A percentile compares a stretch with the other conserved stretches of the same genome.
phyloP scores from a whole-genome alignment of 2,329 filamentous ascomycete genomes.

The Phaeomoniella chlamydospora region DNA sequence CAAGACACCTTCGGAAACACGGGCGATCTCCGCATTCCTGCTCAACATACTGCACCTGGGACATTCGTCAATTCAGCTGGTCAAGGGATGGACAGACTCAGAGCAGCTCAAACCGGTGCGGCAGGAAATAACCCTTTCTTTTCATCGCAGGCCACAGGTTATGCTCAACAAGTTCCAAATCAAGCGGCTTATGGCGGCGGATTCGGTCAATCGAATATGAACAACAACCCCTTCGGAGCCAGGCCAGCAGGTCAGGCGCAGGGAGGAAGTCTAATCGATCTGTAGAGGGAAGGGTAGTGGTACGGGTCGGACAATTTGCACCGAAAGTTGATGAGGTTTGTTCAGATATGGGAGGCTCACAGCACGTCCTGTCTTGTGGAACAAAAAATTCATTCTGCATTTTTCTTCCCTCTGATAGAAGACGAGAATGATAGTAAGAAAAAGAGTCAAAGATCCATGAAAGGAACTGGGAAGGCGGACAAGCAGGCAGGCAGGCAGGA shows the following conservation, averaged over 20 bases:
- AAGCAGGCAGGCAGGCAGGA: background rate
- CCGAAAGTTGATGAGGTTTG: background rate
- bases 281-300: constrained; percentile 21
- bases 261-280: constrained; percentile 47
- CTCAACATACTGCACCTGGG: constrained; percentile 90
- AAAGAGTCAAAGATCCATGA: background rate
- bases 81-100: constrained; percentile 57
- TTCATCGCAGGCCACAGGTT: constrained; percentile 65
- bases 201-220: constrained; percentile 28
- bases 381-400: background rate
- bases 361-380: too few species aligned
- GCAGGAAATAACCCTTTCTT: constrained; percentile 90
- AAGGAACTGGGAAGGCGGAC: background rate
- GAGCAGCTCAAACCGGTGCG: constrained; percentile 51
- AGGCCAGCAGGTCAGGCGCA: constrained; percentile 30
- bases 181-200: constrained; percentile 35
- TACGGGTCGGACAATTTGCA: background rate
- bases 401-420: background rate
- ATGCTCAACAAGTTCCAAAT: constrained; percentile 23
- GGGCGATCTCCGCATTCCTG: constrained; percentile 87
- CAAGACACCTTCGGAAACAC: constrained; percentile 96
- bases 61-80: constrained; percentile 95
- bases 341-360: background rate
- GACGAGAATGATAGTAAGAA: background rate
- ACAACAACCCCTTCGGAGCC: constrained; percentile 40